Base-by-base conservation (phyloP, 2,329 filamentous ascomycete genomes). In the Coniochaeta sp. region DNA sequence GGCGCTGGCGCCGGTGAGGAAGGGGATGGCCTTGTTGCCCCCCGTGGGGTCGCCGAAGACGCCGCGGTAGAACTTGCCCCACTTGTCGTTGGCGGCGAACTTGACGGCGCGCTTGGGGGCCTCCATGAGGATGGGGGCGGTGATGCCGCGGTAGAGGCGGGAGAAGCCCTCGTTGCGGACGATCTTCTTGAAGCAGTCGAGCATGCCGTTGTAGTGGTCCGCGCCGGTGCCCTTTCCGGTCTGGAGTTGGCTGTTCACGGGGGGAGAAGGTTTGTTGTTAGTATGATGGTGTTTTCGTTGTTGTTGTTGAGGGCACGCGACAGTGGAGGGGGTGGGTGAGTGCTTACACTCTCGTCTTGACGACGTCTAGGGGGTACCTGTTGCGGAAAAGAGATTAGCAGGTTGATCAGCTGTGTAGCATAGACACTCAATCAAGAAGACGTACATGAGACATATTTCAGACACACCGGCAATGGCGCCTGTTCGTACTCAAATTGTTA, bases 121-220 rank as follows among this genome's bases (percentile, higher is more conserved):
- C 88, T 60, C 67, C 71, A 99, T 99, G 67, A 98, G 84, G 71
- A 99, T 98, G 58, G 95, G 95, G 28, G 95, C 93, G 52, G 85
- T 87, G 76, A 99, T 99, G 71, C 95, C 95, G 67, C 95, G 91
- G 81, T 99, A 99, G 63, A 99, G 83, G 67, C 93, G 87, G 64
- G 91, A 95, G 76, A 90, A 87, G 62, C 91, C 95, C 81, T 99
- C 95, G 74, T 96, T 89, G 77, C 86, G 89, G 75, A 99, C 86
- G 71, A 99, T 99, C 85, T 99, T 99, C 72, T 86, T 83, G 82
- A 99, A 96, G 82, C 93, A 98, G 77, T 99, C 95, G 62, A 97
- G 72, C 92, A 98, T 99, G 82, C 95, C 91, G 79, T 86, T 96
- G 84, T 99, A 98, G 68, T 84, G 81, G 70, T 98, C 95, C 66